Base-by-base conservation (phyloP, 225 moss, liverwort and hornwort species). In the Ulota crispa region DNA sequence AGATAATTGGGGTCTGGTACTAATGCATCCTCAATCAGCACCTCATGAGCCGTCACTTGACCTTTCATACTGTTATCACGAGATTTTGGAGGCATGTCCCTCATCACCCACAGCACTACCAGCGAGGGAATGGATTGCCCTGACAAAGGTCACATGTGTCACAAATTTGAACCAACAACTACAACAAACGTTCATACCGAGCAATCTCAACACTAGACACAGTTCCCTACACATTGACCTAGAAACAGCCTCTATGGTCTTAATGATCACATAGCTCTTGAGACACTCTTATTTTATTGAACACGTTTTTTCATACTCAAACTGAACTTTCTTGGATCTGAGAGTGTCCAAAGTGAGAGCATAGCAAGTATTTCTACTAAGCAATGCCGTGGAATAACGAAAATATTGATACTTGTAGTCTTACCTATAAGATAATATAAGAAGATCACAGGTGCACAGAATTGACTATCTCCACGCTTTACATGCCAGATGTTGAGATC, bases 41-140 rank as follows among this genome's bases (percentile, higher is more conserved):
- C 57, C 27, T 85, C 84, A 45, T 80, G 86, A 30, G 67, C 70
- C 60, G 67, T 59, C 63, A 45, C 75, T 70, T 82, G 78, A 68
- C 76, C 86, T 68, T 71, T 89, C 55, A 72, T 31, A 71, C 78
- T 89, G 76, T 13, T 78, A 11, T 93, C 79, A 32, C 82, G 84
- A 57, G 91, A 86, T 76, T 89, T 87, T 4, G 93, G 91, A 23
- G 96, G 96, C 80, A 96, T 84, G 23, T 94, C 93, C 71, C 92
- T 87, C 94, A 94, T 96, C 73, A 94, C 96, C 94, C 96, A 96
- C 32, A 96, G 91, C n/a, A 96, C 92, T 24, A 96, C 95, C 37
- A 88, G 82, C 28, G 93, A 93, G 32, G 96, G 96, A 79, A 96
- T 79, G 13, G 93, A 91, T 86, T 96, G 93, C 28, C 96, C 96